A percentile compares a stretch with the other conserved stretches of the same genome.
These are phyloP conservation scores for Cenchrus fungigraminus DNA, from an alignment of 176 grass and related monocot genomes.

Conservation along the genomic window DNA sequence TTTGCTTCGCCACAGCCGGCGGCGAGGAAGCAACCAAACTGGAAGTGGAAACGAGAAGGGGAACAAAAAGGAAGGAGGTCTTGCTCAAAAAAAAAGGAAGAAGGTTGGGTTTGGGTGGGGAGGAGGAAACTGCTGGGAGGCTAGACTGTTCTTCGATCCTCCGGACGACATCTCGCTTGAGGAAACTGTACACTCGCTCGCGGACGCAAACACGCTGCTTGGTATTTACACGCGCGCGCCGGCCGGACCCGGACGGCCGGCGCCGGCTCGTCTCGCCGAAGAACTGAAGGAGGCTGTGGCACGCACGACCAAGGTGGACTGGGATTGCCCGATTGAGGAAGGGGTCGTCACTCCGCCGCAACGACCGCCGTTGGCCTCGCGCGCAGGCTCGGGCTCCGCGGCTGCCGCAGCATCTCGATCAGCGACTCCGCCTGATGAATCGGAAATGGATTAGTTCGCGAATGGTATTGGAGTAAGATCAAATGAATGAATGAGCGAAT, in stretches of 20 bases:
- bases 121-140: slow-evolving; percentile 33
- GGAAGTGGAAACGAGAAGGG: neutral
- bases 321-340: neutral
- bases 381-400: slow-evolving; percentile 53
- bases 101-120: neutral
- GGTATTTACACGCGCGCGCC: slow-evolving; percentile 46
- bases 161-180: slow-evolving; percentile 63
- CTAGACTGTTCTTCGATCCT: slow-evolving; percentile 31
- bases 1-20: slow-evolving; percentile 21
- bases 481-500: neutral
- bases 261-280: slow-evolving; percentile 42
- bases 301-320: slow-evolving; percentile 8
- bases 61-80: neutral
- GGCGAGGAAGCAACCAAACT: slow-evolving; percentile 33
- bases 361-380: slow-evolving; percentile 49
- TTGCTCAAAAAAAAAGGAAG: no score
- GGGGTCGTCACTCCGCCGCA: slow-evolving; percentile 38
- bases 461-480: neutral
- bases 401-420: slow-evolving; percentile 78
- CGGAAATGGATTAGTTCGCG: slow-evolving; percentile 20
- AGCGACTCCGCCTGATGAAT: slow-evolving; percentile 67
- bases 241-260: slow-evolving; percentile 1
- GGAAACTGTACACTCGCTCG: slow-evolving; percentile 79
- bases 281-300: slow-evolving; percentile 23
- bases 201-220: slow-evolving; percentile 59